Percentiles rank a stretch among this genome's conserved stretches.
These are phyloP conservation scores for Withania somnifera DNA, from an alignment of 305 asterid species.

Conservation along the genomic window DNA sequence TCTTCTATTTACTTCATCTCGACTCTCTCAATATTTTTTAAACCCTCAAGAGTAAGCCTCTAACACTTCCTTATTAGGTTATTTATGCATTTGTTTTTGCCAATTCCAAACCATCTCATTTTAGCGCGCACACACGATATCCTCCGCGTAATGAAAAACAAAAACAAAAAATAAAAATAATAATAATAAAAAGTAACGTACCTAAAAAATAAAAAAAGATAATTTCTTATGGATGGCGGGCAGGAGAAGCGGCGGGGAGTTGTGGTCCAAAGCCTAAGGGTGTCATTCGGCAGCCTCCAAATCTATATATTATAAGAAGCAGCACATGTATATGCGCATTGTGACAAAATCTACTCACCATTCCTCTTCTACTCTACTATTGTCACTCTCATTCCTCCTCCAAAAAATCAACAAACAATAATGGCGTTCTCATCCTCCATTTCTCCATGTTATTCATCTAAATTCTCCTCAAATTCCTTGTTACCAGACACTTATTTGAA, in stretches of 20 bases:
- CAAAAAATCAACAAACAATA: neutral
- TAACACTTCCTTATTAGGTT: too few relatives aligned
- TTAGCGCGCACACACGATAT: too few relatives aligned
- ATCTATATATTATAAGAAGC: too few relatives aligned
- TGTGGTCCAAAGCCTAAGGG: neutral
- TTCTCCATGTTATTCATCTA: conserved; percentile 21
- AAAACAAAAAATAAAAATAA: too few relatives aligned
- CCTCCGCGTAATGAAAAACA: too few relatives aligned
- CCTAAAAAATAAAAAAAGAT: too few relatives aligned
- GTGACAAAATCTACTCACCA: neutral
- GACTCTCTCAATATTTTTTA: too few relatives aligned
- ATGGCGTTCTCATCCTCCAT: conserved; percentile 42
- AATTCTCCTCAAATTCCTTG: conserved; percentile 7
- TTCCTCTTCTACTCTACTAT: neutral
- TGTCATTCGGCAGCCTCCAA: neutral
- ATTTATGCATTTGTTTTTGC: too few relatives aligned
- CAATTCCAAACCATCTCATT: too few relatives aligned
- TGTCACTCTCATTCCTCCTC: neutral
- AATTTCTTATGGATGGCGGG: neutral
- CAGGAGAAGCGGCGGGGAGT: neutral
- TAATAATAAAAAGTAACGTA: too few relatives aligned
- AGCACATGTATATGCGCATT: neutral
- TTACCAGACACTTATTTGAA: neutral
- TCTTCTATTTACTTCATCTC: too few relatives aligned
- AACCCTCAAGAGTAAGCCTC: too few relatives aligned